These are phyloP conservation scores for Lentinula boryana DNA, from an alignment of 768 basidiomycete genomes.

Conservation along the genomic window DNA sequence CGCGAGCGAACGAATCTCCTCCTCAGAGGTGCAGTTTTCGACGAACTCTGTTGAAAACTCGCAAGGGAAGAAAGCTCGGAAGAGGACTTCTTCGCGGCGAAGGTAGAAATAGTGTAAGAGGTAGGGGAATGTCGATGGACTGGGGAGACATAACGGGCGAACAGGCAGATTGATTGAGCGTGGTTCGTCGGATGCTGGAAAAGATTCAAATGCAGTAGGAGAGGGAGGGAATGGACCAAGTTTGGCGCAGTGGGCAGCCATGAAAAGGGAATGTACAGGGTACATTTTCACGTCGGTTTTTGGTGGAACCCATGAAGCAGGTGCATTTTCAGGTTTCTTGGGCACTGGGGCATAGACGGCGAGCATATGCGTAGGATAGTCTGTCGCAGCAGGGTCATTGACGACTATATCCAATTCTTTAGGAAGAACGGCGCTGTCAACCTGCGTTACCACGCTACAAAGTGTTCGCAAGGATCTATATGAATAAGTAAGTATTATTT, in stretches of 20 bases:
- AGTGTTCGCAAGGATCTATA: conserved; percentile 34
- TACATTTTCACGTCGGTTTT: conserved; percentile 39
- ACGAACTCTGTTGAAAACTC: conserved; percentile 37
- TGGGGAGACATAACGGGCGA: conserved; percentile 56
- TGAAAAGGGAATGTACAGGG: conserved; percentile 64
- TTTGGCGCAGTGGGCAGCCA: conserved; percentile 63
- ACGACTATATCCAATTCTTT: conserved; percentile 36
- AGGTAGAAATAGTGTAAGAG: conserved; percentile 66
- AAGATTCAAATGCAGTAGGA: conserved; percentile 18
- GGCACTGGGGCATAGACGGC: conserved; percentile 32
- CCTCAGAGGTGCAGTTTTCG: conserved; percentile 12
- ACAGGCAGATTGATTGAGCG: conserved; percentile 47
- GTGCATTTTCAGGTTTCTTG: conserved; percentile 14
- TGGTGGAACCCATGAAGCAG: conserved; percentile 5
- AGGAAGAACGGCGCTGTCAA: conserved; percentile 28
- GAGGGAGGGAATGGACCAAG: conserved; percentile 49
- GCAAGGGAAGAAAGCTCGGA: conserved; percentile 52
- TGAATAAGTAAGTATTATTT: background rate
- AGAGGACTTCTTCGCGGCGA: conserved; percentile 43
- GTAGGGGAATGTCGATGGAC: conserved; percentile 52
- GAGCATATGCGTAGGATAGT: conserved; percentile 47
- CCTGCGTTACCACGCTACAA: conserved; percentile 26
- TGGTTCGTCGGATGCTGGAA: conserved; percentile 23
- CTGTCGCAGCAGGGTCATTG: conserved; percentile 20
- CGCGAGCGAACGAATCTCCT: conserved; percentile 20